These are phyloP conservation scores for Kodamaea arcana DNA, from an alignment of 1,139 yeast species.

Conservation along the genomic window DNA sequence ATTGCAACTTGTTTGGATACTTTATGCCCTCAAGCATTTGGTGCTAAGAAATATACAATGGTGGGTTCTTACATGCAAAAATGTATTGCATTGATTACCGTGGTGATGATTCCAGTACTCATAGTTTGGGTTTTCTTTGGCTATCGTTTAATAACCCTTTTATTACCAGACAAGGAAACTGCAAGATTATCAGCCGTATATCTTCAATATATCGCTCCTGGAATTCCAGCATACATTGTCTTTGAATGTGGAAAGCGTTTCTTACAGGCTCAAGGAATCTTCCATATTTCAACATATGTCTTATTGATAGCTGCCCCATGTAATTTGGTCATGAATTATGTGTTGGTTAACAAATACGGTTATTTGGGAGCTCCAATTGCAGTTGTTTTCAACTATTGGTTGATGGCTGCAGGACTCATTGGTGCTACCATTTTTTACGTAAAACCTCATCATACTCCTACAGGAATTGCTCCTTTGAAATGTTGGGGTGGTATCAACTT, in stretches of 20 bases:
- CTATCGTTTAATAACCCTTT: constrained; percentile 29
- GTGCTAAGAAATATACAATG: constrained; percentile 48
- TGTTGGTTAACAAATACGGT: constrained; percentile 40
- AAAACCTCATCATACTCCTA: constrained; percentile 36
- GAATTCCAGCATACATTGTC: constrained; percentile 52
- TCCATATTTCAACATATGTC: constrained; percentile 49
- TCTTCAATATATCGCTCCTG: constrained; percentile 46
- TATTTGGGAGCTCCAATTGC: constrained; percentile 59
- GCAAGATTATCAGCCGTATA: constrained; percentile 52
- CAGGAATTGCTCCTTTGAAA: constrained; percentile 38
- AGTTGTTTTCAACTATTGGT: constrained; percentile 53
- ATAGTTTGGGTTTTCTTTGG: constrained; percentile 49
- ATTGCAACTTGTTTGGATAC: constrained; percentile 82
- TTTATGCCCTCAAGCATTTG: constrained; percentile 66
- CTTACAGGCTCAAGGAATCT: constrained; percentile 52
- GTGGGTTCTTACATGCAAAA: constrained; percentile 54
- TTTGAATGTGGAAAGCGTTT: constrained; percentile 55
- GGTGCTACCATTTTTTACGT: constrained; percentile 36
- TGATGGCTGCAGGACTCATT: constrained; percentile 49
- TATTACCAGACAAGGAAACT: constrained; percentile 45
- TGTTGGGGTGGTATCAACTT: constrained; percentile 28
- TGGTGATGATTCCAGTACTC: constrained; percentile 48
- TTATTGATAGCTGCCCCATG: constrained; percentile 51
- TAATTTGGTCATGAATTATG: constrained; percentile 46
- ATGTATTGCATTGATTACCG: constrained; percentile 48